These are phyloP conservation scores for Mycena haematopus DNA, from an alignment of 768 basidiomycete genomes.

Conservation along the genomic window DNA sequence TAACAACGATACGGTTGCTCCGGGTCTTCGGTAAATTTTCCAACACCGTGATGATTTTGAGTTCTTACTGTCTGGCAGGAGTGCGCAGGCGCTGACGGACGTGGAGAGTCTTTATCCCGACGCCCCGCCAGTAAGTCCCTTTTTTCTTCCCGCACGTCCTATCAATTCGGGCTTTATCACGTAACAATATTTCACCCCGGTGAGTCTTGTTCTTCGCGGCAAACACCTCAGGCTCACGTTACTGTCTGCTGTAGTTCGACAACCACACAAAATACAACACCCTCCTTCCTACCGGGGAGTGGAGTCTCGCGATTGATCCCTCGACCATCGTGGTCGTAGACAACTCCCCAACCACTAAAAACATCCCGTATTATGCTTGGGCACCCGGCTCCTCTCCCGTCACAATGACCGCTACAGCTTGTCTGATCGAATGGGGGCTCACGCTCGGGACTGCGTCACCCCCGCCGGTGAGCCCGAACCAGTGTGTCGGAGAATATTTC, in stretches of 20 bases:
- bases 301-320: constrained; percentile 49
- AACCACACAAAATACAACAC: constrained; percentile 47
- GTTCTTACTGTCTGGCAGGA: constrained; percentile 33
- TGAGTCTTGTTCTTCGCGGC: constrained; percentile 29
- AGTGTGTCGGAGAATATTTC: constrained; percentile 39
- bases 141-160: neutral
- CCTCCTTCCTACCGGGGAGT: constrained; percentile 45
- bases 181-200: constrained; percentile 38
- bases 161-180: neutral
- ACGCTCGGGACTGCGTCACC: constrained; percentile 41
- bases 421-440: constrained; percentile 47
- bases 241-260: constrained; percentile 40
- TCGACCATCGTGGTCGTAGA: constrained; percentile 42
- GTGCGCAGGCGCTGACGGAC: constrained; percentile 44
- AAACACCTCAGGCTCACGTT: neutral
- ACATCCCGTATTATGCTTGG: constrained; percentile 48
- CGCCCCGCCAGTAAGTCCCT: constrained; percentile 39
- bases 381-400: constrained; percentile 44
- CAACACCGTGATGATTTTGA: neutral
- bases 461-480: constrained; percentile 43
- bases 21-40: constrained; percentile 39
- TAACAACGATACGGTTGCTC: constrained; percentile 41
- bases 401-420: constrained; percentile 46
- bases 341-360: constrained; percentile 31
- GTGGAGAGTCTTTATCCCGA: constrained; percentile 44